These are phyloP conservation scores for Globisporangium nunn DNA, from an alignment of 352 stramenopile species.

Conservation along the genomic window DNA sequence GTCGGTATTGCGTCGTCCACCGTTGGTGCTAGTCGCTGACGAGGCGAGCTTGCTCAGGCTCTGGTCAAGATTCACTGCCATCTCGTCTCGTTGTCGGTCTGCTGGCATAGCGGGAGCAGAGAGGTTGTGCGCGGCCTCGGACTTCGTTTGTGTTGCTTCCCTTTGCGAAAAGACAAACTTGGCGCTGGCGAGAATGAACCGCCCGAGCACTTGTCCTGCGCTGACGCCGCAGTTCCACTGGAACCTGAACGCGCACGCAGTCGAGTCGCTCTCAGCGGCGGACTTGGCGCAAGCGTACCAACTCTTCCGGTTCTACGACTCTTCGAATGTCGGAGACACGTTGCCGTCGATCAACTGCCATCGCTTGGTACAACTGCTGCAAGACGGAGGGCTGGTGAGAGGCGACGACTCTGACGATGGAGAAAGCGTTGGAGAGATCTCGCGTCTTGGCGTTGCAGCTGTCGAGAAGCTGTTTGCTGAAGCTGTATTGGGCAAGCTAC, in stretches of 20 bases:
- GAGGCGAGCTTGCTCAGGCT: background rate
- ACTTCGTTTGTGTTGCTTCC: no score
- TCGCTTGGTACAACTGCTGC: constrained; percentile 36
- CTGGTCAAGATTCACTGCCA: no score
- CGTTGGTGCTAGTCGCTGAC: background rate
- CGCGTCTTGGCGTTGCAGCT: constrained; percentile 3
- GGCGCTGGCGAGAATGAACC: background rate
- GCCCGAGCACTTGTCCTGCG: constrained; percentile 13
- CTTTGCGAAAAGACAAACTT: no score
- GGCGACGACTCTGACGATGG: constrained; percentile 4
- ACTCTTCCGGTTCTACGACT: constrained; percentile 59
- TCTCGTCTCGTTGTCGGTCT: background rate
- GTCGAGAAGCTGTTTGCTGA: constrained; percentile 49
- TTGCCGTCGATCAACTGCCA: constrained; percentile 40
- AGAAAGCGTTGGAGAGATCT: background rate
- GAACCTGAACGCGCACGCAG: constrained; percentile 38
- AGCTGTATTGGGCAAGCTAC: constrained; percentile 48
- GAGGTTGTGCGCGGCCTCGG: no score
- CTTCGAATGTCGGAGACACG: constrained; percentile 30
- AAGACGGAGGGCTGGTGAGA: constrained; percentile 24
- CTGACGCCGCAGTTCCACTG: constrained; percentile 43
- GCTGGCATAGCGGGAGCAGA: no score
- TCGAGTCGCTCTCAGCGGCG: constrained; percentile 16
- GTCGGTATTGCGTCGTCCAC: background rate
- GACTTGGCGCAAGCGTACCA: constrained; percentile 38